phyloP scores from a whole-genome alignment of 2,329 filamentous ascomycete genomes.

The Didymella keratinophila region DNA sequence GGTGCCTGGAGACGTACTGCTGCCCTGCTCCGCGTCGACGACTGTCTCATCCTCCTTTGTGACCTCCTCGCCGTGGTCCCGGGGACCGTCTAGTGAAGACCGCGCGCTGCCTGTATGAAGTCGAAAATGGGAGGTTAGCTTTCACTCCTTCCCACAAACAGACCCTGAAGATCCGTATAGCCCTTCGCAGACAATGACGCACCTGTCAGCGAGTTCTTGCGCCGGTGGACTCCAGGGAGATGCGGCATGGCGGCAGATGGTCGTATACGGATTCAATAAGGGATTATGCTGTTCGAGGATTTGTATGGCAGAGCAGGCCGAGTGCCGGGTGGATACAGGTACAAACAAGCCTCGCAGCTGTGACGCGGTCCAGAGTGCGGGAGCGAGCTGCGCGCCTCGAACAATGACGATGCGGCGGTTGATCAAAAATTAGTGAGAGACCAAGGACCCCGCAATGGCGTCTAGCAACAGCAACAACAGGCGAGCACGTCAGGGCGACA shows the following conservation, averaged over 20 bases:
- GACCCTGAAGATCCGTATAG: constrained; percentile 16
- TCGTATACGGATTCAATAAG: neutral
- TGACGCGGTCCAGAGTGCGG: constrained; percentile 22
- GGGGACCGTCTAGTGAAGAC: constrained; percentile 52
- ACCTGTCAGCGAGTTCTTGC: constrained; percentile 40
- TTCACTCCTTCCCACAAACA: neutral
- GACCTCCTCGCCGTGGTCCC: constrained; percentile 37
- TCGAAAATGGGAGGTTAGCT: constrained; percentile 29
- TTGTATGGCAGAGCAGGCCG: constrained; percentile 8
- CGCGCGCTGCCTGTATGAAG: constrained; percentile 49
- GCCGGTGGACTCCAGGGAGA: constrained; percentile 36
- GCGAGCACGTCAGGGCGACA: constrained; percentile 12
- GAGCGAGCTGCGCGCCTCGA: constrained; percentile 28
- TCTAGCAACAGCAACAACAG: constrained; percentile 12
- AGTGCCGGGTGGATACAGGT: constrained; percentile 17
- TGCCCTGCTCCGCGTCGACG: constrained; percentile 92
- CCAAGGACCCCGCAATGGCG: constrained; percentile 25
- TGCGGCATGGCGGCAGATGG: constrained; percentile 50
- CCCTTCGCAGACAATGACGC: constrained; percentile 29
- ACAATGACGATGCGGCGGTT: constrained; percentile 34
- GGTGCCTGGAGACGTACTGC: constrained; percentile 67
- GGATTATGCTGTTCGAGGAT: neutral
- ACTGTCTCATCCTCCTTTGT: constrained; percentile 73
- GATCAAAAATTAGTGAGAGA: constrained; percentile 29
- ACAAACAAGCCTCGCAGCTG: constrained; percentile 28